phyloP scores from a whole-genome alignment of 805 yeast genomes.

The Lipomyces anomalus region DNA sequence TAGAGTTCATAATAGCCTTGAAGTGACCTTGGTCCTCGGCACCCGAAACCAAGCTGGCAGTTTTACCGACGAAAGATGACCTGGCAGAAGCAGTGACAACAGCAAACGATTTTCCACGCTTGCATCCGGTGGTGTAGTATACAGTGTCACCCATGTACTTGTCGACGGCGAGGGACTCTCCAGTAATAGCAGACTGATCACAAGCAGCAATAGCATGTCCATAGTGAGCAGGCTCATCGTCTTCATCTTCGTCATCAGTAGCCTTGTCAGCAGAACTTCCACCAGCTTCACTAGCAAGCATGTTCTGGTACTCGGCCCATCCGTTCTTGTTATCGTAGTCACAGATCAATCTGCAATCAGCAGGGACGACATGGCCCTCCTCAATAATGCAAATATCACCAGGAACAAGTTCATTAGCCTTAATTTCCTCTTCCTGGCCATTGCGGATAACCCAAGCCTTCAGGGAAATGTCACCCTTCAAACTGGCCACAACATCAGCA shows the following conservation, averaged over 20 bases:
- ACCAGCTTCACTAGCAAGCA: slow-evolving; percentile 25
- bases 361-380: slow-evolving; percentile 89
- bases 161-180: slow-evolving; percentile 96
- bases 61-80: slow-evolving; percentile 93
- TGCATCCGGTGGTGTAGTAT: slow-evolving; percentile 92
- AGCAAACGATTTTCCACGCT: slow-evolving; percentile 94
- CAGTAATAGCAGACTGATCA: slow-evolving; percentile 95
- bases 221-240: too few relatives aligned
- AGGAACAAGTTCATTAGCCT: slow-evolving; percentile 83
- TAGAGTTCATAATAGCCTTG: slow-evolving; percentile 95
- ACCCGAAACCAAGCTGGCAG: slow-evolving; percentile 94
- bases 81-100: slow-evolving; percentile 92
- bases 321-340: slow-evolving; percentile 37
- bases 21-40: slow-evolving; percentile 97
- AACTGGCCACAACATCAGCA: slow-evolving; percentile 93
- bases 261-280: too few relatives aligned
- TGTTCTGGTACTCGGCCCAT: slow-evolving; percentile 33
- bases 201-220: slow-evolving; percentile 62
- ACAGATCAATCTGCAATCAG: slow-evolving; percentile 72
- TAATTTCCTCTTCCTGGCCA: slow-evolving; percentile 69
- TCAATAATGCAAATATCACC: slow-evolving; percentile 90
- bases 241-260: too few relatives aligned
- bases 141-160: slow-evolving; percentile 83
- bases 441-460: slow-evolving; percentile 80
- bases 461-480: slow-evolving; percentile 91